A percentile compares a stretch with the other conserved stretches of the same genome.
Conservation (phyloP, 176 grass and related monocot genomes). For the Aechmea fasciata region DNA sequence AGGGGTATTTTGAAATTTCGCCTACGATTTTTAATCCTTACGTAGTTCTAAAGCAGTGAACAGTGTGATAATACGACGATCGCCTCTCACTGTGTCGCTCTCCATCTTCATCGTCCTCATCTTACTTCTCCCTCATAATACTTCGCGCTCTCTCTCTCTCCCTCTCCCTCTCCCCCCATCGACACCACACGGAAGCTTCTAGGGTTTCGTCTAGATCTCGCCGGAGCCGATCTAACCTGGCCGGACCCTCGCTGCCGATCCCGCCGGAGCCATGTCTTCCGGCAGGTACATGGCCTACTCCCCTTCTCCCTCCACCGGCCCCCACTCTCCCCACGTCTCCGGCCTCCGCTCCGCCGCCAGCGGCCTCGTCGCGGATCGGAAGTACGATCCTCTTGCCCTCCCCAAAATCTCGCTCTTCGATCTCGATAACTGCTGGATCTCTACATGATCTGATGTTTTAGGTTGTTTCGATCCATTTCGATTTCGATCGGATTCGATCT, state of each 20-base stretch:
- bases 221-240: constrained; percentile 2
- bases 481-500: background rate
- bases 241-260: background rate
- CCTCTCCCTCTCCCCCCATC: background rate
- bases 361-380: constrained; percentile 58
- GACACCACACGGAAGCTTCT: background rate
- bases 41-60: background rate
- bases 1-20: no score
- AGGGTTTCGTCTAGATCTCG: background rate
- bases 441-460: constrained; percentile 10
- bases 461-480: background rate
- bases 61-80: background rate
- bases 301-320: constrained; percentile 77
- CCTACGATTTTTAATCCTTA: background rate
- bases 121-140: background rate
- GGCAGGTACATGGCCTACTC: constrained; percentile 97
- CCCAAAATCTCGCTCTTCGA: no score
- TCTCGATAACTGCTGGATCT: no score
- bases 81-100: background rate
- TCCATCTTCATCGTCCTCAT: background rate
- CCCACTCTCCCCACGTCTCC: constrained; percentile 78
- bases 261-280: constrained; percentile 44
- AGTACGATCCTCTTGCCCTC: constrained; percentile 22
- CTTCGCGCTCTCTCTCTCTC: background rate
- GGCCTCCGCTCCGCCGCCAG: constrained; percentile 43